Evolutionary conservation across 805 yeast genomes (phyloP).

Genomic region (Trichomonascus vanleenenianus): DNA sequence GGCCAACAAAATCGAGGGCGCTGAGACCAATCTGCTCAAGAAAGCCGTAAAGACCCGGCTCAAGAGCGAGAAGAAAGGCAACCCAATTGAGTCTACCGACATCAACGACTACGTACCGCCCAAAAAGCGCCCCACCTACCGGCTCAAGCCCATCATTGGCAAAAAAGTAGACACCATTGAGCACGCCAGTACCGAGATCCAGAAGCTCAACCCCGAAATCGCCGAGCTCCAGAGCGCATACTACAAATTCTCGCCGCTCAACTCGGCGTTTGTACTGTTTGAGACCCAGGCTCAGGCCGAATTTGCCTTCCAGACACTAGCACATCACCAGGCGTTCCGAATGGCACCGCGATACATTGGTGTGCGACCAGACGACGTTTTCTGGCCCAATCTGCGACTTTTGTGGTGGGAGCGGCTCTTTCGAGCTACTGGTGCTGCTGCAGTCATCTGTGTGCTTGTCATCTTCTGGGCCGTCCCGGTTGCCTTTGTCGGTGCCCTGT

Average conservation of each 20-base stretch:
- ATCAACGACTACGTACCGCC: slow-evolving; percentile 43
- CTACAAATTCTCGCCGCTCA: slow-evolving; percentile 56
- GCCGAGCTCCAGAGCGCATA: slow-evolving; percentile 46
- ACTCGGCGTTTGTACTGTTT: slow-evolving; percentile 77
- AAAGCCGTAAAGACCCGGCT: slow-evolving; percentile 55
- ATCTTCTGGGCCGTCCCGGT: slow-evolving; percentile 96
- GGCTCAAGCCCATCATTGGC: slow-evolving; percentile 62
- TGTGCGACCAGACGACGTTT: slow-evolving; percentile 69
- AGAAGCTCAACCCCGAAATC: slow-evolving; percentile 63
- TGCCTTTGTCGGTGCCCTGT: slow-evolving; percentile 92
- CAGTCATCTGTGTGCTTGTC: slow-evolving; percentile 53
- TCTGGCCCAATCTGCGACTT: slow-evolving; percentile 71
- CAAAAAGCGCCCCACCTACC: slow-evolving; percentile 80
- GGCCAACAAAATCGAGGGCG: slow-evolving; percentile 57
- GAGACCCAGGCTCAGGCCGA: slow-evolving; percentile 82
- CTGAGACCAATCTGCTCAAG: slow-evolving; percentile 50
- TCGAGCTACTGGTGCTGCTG: slow-evolving; percentile 52
- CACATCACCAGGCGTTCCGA: slow-evolving; percentile 37
- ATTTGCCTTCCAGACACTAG: slow-evolving; percentile 72
- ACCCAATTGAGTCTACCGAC: slow-evolving; percentile 19
- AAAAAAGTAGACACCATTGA: slow-evolving; percentile 79
- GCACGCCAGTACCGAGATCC: slow-evolving; percentile 58
- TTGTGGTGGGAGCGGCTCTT: slow-evolving; percentile 48
- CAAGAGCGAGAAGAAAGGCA: slow-evolving; percentile 57
- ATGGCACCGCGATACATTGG: slow-evolving; percentile 48